Conservation (phyloP, 768 basidiomycete species). For the Postia placenta region DNA sequence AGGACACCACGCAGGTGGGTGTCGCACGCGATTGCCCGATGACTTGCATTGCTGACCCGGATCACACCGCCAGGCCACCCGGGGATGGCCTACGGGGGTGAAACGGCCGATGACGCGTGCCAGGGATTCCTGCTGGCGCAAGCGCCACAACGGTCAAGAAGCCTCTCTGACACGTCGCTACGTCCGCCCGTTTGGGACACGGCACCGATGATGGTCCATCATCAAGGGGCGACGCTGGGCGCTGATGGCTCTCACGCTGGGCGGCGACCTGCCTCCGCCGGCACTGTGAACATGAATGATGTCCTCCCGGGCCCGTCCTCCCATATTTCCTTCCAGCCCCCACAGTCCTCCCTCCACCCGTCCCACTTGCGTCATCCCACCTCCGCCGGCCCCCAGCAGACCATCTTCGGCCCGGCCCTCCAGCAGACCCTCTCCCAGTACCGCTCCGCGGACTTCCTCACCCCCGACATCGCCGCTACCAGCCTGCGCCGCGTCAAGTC, state of each 20-base stretch:
- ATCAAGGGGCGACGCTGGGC: slow-evolving; percentile 28
- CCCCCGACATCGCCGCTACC: slow-evolving; percentile 27
- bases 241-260: slow-evolving; percentile 33
- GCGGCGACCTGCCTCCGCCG: slow-evolving; percentile 17
- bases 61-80: slow-evolving; percentile 9
- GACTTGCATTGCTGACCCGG: slow-evolving; percentile 11
- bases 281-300: slow-evolving; percentile 35
- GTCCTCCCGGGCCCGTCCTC: slow-evolving; percentile 27
- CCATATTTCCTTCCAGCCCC: slow-evolving; percentile 15
- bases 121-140: slow-evolving; percentile 27
- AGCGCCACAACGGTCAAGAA: slow-evolving; percentile 38
- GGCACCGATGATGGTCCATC: slow-evolving; percentile 24
- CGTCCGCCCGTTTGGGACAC: slow-evolving; percentile 51
- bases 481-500: slow-evolving; percentile 46
- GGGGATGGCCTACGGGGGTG: slow-evolving; percentile 12
- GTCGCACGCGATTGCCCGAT: slow-evolving; percentile 7
- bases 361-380: slow-evolving; percentile 15
- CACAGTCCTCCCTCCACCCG: slow-evolving; percentile 3
- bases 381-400: slow-evolving; percentile 22
- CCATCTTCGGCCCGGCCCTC: slow-evolving; percentile 15
- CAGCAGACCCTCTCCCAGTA: slow-evolving; percentile 5
- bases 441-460: slow-evolving; percentile 24
- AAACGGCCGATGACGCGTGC: slow-evolving; percentile 6
- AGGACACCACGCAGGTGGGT: background rate
- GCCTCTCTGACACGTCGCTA: slow-evolving; percentile 55